Base-by-base conservation (phyloP, 2,329 filamentous ascomycete species). In the Penicillium sp. region DNA sequence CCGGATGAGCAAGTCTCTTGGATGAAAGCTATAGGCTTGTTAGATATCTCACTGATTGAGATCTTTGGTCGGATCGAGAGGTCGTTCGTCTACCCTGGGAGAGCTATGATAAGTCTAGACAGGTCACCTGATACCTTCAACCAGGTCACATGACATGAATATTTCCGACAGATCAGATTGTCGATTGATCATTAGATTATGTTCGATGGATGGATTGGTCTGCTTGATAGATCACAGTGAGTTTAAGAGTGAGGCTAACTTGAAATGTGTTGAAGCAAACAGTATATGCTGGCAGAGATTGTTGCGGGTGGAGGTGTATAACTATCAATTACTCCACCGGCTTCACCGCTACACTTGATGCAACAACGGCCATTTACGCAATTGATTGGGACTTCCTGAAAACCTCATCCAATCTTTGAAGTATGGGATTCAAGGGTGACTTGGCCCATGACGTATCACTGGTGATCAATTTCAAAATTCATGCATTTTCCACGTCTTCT, bases 161-260 rank as follows among this genome's bases (percentile, higher is more conserved):
- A 11, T 6, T 6, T 53, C 26, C 10, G 51, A 53, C 30, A 53
- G 51, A 53, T 53, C 49, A 38, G 51, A 53, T 53, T 38, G 33
- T 40, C 30, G 48, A 33, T 25, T 22, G 28, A 35, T 33, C 16
- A 11, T 33, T 33, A 35, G 11, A 5, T 8, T 25, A 16, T 10
- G 13, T 25, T 19, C 22, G 13, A 22, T 46, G 25, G 13, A 26
- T 46, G 19, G 30, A 33, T 33, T 33, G 10, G 6, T 25, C 13
- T 37, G 11, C 35, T 37, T 37, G 35, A 37, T 37, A 14, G 3
- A 37, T 37, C 35, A 4, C 35, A 37, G 35, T 37, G 35, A 14
- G 6, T 4, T 16, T 13, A 6, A 8, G 19, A 19, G n/a, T 45
- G 19, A 11, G 6, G 3, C 10, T 45, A 19, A 6, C 14, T 40